Evolutionary conservation across 2,329 filamentous ascomycete genomes (phyloP).

Genomic region (Ophiostoma fasciatum): DNA sequence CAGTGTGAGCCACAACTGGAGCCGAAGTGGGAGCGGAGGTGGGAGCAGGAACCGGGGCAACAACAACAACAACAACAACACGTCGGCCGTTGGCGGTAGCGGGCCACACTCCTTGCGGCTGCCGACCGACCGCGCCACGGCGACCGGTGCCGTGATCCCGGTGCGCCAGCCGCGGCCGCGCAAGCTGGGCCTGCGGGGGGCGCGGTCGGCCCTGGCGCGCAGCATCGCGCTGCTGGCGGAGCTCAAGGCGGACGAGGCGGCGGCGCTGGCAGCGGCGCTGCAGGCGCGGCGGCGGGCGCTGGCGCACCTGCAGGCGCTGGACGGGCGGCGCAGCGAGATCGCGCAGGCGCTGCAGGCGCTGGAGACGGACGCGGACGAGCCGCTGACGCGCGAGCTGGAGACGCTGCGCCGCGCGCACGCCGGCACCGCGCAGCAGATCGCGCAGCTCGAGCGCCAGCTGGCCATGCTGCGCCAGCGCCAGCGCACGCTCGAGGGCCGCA

Average conservation of each 20-base stretch:
- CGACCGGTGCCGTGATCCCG: constrained; percentile 39
- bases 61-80: constrained; percentile 23
- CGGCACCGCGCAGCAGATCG: constrained; percentile 46
- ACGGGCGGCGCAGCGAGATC: constrained; percentile 34
- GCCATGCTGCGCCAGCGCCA: constrained; percentile 44
- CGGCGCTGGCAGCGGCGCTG: constrained; percentile 41
- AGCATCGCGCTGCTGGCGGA: constrained; percentile 49
- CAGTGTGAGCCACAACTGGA: constrained; percentile 11
- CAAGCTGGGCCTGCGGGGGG: constrained; percentile 42
- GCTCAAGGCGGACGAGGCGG: constrained; percentile 55
- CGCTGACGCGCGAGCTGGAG: constrained; percentile 45
- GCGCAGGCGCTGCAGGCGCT: constrained; percentile 36
- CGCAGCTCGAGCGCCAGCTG: constrained; percentile 48
- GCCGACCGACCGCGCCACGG: constrained; percentile 14
- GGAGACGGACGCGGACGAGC: constrained; percentile 39
- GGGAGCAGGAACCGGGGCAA: constrained; percentile 1
- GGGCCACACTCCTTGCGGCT: constrained; percentile 21
- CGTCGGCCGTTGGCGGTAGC: constrained; percentile 20
- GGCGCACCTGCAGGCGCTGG: constrained; percentile 37
- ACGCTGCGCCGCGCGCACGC: constrained; percentile 40
- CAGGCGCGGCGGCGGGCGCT: constrained; percentile 42
- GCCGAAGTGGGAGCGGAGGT: background rate
- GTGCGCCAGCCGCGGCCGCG: constrained; percentile 41
- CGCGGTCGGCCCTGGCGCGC: constrained; percentile 48
- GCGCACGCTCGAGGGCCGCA: constrained; percentile 41